Conservation (phyloP, 371 early-diverging fungal species). For the Enteropsectra breve region DNA sequence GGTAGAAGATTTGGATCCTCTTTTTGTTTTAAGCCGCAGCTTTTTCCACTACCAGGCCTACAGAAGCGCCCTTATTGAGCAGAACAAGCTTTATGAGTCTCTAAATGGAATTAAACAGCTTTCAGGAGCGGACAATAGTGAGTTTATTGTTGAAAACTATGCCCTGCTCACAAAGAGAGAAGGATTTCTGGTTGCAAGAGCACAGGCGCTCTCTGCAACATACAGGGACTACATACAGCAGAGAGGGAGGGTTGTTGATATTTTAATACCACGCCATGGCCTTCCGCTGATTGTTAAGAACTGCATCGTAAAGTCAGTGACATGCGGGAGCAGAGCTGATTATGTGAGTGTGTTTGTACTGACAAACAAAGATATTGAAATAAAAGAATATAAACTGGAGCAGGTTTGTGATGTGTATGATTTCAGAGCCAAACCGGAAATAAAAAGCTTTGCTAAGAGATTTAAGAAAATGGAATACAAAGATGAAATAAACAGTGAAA, state of each 20-base stretch:
- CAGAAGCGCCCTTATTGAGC: constrained; percentile 34
- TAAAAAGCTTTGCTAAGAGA: constrained; percentile 36
- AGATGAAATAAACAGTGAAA: constrained; percentile 19
- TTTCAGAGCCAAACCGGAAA: constrained; percentile 31
- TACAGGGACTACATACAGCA: constrained; percentile 11
- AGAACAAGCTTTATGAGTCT: constrained; percentile 29
- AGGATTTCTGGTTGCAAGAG: constrained; percentile 14
- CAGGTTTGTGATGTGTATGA: constrained; percentile 31
- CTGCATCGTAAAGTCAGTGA: constrained; percentile 25
- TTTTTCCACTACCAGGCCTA: constrained; percentile 82
- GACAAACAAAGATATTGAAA: constrained; percentile 18
- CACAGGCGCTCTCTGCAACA: neutral
- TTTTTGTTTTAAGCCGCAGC: constrained; percentile 79
- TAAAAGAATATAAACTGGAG: constrained; percentile 7
- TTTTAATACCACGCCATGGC: constrained; percentile 37
- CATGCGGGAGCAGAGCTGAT: constrained; percentile 4
- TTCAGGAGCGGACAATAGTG: neutral
- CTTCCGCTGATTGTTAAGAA: constrained; percentile 24
- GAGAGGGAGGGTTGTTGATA: constrained; percentile 46
- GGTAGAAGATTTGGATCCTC: constrained; percentile 87
- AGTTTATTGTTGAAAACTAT: too few species aligned
- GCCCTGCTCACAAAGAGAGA: constrained; percentile 16
- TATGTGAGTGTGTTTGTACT: constrained; percentile 4
- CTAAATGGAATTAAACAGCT: constrained; percentile 6
- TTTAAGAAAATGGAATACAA: constrained; percentile 26